Percentiles rank a stretch among this genome's conserved stretches.
Evolutionary conservation across 2,329 filamentous ascomycete species (phyloP).

Genomic region (Tolypocladium sp.): DNA sequence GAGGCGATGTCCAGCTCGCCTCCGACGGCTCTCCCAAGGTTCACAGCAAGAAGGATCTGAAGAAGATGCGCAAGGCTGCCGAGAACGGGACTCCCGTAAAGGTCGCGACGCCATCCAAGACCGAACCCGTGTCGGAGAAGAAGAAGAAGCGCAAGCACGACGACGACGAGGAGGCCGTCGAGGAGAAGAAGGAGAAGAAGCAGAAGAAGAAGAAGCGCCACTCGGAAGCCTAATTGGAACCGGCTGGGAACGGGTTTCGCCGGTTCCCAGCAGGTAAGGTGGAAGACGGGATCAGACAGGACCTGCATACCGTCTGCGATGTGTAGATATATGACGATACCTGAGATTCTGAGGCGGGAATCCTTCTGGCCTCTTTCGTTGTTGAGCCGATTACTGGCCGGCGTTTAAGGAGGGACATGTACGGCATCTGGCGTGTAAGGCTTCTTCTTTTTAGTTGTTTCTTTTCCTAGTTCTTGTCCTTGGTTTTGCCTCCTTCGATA

Average conservation of each 20-base stretch:
- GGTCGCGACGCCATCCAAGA: slow-evolving; percentile 33
- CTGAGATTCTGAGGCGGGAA: slow-evolving; percentile 14
- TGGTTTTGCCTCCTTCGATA: slow-evolving; percentile 2
- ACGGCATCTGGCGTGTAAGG: slow-evolving; percentile 21
- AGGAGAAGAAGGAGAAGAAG: slow-evolving; percentile 52
- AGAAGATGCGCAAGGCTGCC: slow-evolving; percentile 59
- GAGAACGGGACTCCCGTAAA: slow-evolving; percentile 36
- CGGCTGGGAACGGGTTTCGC: slow-evolving; percentile 1
- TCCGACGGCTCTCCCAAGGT: slow-evolving; percentile 57
- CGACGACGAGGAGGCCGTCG: slow-evolving; percentile 51
- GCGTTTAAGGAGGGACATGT: slow-evolving; percentile 23
- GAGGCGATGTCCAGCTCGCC: slow-evolving; percentile 62
- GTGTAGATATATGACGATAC: slow-evolving; percentile 18
- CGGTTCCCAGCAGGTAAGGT: not conserved
- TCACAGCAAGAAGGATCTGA: slow-evolving; percentile 67
- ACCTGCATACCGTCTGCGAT: slow-evolving; percentile 7
- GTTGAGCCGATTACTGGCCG: slow-evolving; percentile 13
- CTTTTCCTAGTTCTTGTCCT: not conserved
- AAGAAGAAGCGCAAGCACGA: slow-evolving; percentile 68
- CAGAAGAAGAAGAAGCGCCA: slow-evolving; percentile 40
- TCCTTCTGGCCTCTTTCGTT: slow-evolving; percentile 16
- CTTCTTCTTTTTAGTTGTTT: slow-evolving; percentile 9
- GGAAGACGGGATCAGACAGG: slow-evolving; percentile 2
- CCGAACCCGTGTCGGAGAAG: slow-evolving; percentile 18
- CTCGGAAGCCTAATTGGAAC: slow-evolving; percentile 13